Percentiles rank a stretch among this genome's conserved stretches.
These are phyloP conservation scores for Dryas drummondii DNA, from an alignment of 306 rosid genomes.

Conservation along the genomic window DNA sequence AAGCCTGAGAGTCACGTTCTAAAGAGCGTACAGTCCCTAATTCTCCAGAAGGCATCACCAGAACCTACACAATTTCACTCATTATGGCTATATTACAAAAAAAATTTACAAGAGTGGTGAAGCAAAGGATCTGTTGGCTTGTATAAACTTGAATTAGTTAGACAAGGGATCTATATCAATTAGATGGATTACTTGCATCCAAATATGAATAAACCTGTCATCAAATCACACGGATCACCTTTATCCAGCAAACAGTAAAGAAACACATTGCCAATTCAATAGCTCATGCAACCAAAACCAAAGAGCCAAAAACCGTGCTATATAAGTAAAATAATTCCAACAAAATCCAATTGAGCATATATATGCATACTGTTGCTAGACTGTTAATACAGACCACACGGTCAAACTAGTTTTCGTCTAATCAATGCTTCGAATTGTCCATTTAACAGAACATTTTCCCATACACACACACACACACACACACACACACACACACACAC, in stretches of 20 bases:
- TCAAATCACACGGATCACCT: background rate
- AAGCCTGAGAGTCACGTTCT: conserved; percentile 76
- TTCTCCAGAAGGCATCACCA: conserved; percentile 87
- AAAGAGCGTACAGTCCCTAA: conserved; percentile 72
- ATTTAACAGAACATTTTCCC: background rate
- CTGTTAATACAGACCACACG: background rate
- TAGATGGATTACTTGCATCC: background rate
- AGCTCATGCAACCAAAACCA: background rate
- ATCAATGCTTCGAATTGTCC: background rate
- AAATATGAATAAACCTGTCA: conserved; percentile 3
- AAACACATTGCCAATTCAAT: background rate
- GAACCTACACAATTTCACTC: conserved; percentile 51
- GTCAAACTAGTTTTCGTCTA: conserved; percentile 2
- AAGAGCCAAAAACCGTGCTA: background rate
- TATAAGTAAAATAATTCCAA: background rate
- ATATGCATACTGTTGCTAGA: background rate
- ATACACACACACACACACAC: background rate
- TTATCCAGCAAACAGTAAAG: background rate
- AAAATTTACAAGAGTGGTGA: background rate
- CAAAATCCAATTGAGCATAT: background rate
- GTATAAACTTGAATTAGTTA: background rate
- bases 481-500: too few relatives aligned
- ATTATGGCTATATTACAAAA: background rate
- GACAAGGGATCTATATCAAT: background rate
- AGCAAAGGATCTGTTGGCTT: background rate